These are phyloP conservation scores for Lentinula novae-zelandiae DNA, from an alignment of 1,284 basidiomycete genomes.

Conservation along the genomic window DNA sequence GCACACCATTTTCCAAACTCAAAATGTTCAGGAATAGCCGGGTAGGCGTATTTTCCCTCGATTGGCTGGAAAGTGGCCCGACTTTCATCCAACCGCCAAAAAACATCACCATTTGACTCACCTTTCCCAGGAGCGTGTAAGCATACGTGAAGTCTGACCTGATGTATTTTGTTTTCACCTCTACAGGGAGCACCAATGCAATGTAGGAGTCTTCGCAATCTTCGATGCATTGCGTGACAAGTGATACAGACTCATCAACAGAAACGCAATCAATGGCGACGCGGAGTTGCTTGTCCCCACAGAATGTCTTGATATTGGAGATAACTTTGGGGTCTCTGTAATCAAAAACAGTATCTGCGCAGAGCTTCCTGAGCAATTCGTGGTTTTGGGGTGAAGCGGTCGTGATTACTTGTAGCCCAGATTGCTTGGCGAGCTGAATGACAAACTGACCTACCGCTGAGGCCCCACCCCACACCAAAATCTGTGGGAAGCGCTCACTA, in stretches of 20 bases:
- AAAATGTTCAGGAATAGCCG: conserved; percentile 16
- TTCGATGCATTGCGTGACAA: conserved; percentile 13
- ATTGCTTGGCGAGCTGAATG: conserved; percentile 35
- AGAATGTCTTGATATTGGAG: conserved; percentile 18
- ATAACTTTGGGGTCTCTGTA: conserved; percentile 25
- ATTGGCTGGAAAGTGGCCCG: background rate
- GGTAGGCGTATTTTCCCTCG: background rate
- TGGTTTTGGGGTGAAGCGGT: conserved; percentile 27
- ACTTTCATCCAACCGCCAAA: no score
- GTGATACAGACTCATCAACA: conserved; percentile 16
- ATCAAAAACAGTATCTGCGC: conserved; percentile 37
- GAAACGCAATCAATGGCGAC: conserved; percentile 21
- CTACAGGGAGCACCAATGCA: conserved; percentile 8
- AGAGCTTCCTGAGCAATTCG: background rate
- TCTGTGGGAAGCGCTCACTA: background rate
- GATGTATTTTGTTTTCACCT: conserved; percentile 3
- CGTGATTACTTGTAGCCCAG: conserved; percentile 34
- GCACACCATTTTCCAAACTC: conserved; percentile 15
- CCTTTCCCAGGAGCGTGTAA: conserved; percentile 19
- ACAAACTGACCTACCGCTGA: conserved; percentile 33
- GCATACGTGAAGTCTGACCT: conserved; percentile 16
- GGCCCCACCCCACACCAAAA: conserved; percentile 35
- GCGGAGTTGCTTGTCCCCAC: conserved; percentile 10
- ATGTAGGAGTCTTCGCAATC: conserved; percentile 1
- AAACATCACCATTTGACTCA: background rate